Evolutionary conservation across 495 filamentous ascomycete species (phyloP).

Genomic region (Aspergillus homomorphus): DNA sequence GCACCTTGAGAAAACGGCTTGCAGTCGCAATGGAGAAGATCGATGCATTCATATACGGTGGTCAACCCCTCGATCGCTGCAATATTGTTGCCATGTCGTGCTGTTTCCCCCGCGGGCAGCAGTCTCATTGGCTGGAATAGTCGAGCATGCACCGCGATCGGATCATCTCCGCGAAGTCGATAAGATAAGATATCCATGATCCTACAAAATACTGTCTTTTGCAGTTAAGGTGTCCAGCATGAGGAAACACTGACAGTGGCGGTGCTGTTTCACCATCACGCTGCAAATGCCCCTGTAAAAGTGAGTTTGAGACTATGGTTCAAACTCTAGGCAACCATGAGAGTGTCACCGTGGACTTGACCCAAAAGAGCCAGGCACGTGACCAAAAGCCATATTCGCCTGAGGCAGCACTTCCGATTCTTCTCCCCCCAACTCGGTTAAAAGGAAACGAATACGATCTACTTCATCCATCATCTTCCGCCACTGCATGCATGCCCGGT

Average conservation of each 20-base stretch:
- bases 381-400: background rate
- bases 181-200: background rate
- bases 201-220: background rate
- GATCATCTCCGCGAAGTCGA: background rate
- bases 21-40: background rate
- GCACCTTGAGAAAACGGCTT: too few species aligned
- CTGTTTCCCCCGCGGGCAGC: background rate
- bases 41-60: background rate
- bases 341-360: too few species aligned
- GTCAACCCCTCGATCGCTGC: background rate
- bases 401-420: background rate
- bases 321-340: too few species aligned
- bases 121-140: background rate
- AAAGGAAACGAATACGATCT: slow-evolving; percentile 16
- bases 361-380: background rate
- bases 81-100: background rate
- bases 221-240: too few species aligned
- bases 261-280: too few species aligned
- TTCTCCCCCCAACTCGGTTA: slow-evolving; percentile 5
- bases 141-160: background rate
- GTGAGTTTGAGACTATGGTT: too few species aligned
- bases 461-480: background rate
- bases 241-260: too few species aligned
- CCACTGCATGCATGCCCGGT: background rate
- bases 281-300: too few species aligned